phyloP scores from a whole-genome alignment of 148 eudicot genomes.

The Nepenthes gracilis region DNA sequence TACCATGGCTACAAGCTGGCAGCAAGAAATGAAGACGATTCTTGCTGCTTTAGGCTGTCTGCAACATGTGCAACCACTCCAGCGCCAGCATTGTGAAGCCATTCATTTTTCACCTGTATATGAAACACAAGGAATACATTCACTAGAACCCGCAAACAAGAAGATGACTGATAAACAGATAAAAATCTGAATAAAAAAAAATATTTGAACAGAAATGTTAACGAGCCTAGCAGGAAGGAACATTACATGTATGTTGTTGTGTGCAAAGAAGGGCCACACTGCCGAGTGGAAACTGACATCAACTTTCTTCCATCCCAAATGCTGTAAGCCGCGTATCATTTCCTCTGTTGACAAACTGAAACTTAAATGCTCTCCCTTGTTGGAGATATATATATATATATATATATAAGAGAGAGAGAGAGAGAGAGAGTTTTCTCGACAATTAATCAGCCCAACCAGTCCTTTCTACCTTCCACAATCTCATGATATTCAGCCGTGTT shows the following conservation, averaged over 20 bases:
- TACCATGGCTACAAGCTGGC: slow-evolving; percentile 38
- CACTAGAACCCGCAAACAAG: not conserved
- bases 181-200: not conserved
- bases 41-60: slow-evolving; percentile 62
- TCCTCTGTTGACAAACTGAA: slow-evolving; percentile 52
- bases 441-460: not conserved
- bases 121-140: not conserved
- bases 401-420: too few species aligned
- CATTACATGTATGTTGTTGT: slow-evolving; percentile 84
- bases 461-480: slow-evolving; percentile 68
- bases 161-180: not conserved
- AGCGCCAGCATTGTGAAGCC: slow-evolving; percentile 88
- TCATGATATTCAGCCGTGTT: slow-evolving; percentile 79
- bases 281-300: slow-evolving; percentile 98
- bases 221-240: too few species aligned
- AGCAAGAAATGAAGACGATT: slow-evolving; percentile 30
- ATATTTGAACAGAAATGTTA: not conserved
- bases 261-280: slow-evolving; percentile 93
- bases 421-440: not conserved
- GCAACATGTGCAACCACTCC: slow-evolving; percentile 96
- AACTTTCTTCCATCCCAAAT: slow-evolving; percentile 85
- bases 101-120: slow-evolving; percentile 83
- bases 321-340: slow-evolving; percentile 86
- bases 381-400: too few species aligned
- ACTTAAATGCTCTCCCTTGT: not conserved